These are phyloP conservation scores for Dothistroma septosporum DNA, from an alignment of 2,329 filamentous ascomycete genomes.

Conservation along the genomic window DNA sequence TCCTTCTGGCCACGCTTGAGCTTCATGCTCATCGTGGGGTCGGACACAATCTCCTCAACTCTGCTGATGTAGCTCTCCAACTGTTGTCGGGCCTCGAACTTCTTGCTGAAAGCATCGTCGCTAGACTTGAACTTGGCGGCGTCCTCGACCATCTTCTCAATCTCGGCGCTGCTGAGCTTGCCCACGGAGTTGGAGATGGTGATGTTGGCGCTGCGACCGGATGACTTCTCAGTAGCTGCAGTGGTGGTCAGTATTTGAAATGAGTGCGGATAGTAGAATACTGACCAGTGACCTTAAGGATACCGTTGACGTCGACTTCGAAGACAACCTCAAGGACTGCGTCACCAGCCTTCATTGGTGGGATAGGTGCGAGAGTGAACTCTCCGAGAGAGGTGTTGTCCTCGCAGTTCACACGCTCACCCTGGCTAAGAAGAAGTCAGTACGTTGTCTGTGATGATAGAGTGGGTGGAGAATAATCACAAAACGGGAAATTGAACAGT, in stretches of 20 bases:
- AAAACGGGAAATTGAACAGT: constrained; percentile 67
- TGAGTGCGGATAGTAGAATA: background rate
- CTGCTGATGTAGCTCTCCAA: constrained; percentile 98
- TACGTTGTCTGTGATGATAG: constrained; percentile 40
- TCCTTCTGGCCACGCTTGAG: constrained; percentile 99
- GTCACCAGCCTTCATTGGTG: constrained; percentile 83
- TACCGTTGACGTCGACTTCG: constrained; percentile 98
- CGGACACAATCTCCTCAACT: constrained; percentile 97
- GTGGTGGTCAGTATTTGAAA: constrained; percentile 74
- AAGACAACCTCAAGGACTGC: constrained; percentile 97
- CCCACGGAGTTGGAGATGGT: constrained; percentile 99
- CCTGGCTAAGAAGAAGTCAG: constrained; percentile 68
- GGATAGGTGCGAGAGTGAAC: constrained; percentile 78
- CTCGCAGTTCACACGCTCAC: constrained; percentile 95
- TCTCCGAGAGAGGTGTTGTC: constrained; percentile 98
- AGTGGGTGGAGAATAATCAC: background rate
- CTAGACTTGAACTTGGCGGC: constrained; percentile 98
- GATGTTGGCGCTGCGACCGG: constrained; percentile 96
- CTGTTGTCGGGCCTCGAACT: constrained; percentile 98
- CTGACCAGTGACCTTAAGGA: constrained; percentile 79
- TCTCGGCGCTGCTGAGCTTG: constrained; percentile 91
- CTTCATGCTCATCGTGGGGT: constrained; percentile 93
- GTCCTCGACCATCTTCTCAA: constrained; percentile 96
- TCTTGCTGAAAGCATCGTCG: constrained; percentile 99
- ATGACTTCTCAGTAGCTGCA: constrained; percentile 90